Evolutionary conservation across 305 asterid species (phyloP).

Genomic region (Rubia occidens): DNA sequence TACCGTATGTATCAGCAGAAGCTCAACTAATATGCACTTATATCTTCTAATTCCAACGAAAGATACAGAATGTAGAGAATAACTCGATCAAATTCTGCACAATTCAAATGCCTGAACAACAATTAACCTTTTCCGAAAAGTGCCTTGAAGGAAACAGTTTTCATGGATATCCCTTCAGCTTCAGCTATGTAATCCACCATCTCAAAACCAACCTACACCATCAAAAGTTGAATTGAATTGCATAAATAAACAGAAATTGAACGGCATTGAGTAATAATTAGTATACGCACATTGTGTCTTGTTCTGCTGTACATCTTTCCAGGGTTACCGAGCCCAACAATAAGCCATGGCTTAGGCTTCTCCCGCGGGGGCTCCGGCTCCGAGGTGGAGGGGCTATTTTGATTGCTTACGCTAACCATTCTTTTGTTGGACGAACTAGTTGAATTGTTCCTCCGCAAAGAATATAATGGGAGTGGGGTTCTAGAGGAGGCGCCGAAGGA

Average conservation of each 20-base stretch:
- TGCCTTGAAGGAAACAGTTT: slow-evolving; percentile 64
- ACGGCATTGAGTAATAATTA: not conserved
- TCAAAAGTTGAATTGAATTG: slow-evolving; percentile 1
- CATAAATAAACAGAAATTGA: not conserved
- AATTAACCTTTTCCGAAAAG: slow-evolving; percentile 70
- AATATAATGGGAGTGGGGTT: slow-evolving; percentile 10
- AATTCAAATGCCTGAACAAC: not conserved
- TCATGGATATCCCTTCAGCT: slow-evolving; percentile 72
- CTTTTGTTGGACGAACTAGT: not conserved
- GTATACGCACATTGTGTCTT: slow-evolving; percentile 61
- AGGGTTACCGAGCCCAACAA: slow-evolving; percentile 97
- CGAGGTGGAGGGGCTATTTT: slow-evolving; percentile 7
- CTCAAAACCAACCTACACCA: slow-evolving; percentile 80
- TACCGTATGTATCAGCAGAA: not conserved
- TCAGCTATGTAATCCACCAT: slow-evolving; percentile 79
- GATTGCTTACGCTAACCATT: not conserved
- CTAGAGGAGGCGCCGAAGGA: slow-evolving; percentile 11
- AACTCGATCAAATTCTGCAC: not conserved
- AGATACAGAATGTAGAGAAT: not conserved
- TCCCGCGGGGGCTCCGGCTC: slow-evolving; percentile 15
- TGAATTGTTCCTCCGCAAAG: slow-evolving; percentile 3
- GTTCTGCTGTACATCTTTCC: slow-evolving; percentile 72
- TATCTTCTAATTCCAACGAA: not conserved
- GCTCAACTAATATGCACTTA: not conserved
- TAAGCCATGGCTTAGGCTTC: slow-evolving; percentile 62